Evolutionary conservation across 352 stramenopile species (phyloP), one percentile per base, ranked within the genome.

Genomic region (Phytopythium boreale): DNA sequence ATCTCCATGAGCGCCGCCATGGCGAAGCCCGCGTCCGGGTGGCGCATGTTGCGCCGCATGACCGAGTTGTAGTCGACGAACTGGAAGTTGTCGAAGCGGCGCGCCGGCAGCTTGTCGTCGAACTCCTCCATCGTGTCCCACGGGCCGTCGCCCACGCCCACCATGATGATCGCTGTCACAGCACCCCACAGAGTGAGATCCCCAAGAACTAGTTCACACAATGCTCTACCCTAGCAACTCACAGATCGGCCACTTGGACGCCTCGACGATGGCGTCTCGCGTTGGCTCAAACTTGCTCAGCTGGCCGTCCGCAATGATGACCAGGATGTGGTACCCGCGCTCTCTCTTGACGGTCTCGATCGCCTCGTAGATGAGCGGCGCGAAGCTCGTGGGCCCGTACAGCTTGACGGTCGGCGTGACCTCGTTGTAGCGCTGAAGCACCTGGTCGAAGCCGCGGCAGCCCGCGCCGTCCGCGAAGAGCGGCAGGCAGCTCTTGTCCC

Each of bases 21-120:
- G 4, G 74, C 74, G 53, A 81, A 81, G 19, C 74, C 74, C 50
- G 68, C 74, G 47, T 81, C 74, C 9, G 71, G 74, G 43, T 79
- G 79, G 46, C 75, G 62, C 10, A 75, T 62, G 12, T 69, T 75
- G 17, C 70, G 68, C 52, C 61, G 69, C 71, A 90, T 80, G n/a
- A 91, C 75, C 2, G 68, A 69, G 57, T 79, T 76, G 71, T 91
- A 93, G 39, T 84, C 77, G 24, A 93, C 84, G 49, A 93, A 93
- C 69, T 94, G 82, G 68, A 93, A 93, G 63, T 94, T 94, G 76
- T 93, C 84, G 56, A 92, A 93, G 49, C 82, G 72, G 3, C 82
- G 79, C 39, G 75, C 34, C 6, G 84, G 80, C 17, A 94, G 63
- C 31, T 80, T 64, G 61, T 94, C 79, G 60, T 94, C 86, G 63